phyloP scores from a whole-genome alignment of 306 rosid genomes.

The Cucurbita ficifolia region DNA sequence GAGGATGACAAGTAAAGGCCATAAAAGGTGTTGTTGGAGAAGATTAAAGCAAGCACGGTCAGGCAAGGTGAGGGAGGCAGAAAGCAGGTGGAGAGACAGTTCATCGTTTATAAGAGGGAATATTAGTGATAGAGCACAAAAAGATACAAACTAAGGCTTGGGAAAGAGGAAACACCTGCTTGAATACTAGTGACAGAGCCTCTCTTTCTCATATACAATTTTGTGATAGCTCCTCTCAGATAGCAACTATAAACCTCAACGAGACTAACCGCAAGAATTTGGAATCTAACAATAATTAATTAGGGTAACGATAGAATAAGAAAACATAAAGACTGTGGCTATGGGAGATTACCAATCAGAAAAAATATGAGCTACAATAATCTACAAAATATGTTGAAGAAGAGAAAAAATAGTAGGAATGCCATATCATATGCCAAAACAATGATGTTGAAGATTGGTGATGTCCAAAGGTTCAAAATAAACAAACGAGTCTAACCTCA shows the following conservation, averaged over 20 bases:
- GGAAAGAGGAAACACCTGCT: no score
- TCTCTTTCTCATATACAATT: no score
- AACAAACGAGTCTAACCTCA: slow-evolving; percentile 32
- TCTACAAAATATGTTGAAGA: not conserved
- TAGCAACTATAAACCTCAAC: not conserved
- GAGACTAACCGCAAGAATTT: not conserved
- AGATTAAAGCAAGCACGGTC: no score
- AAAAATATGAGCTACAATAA: not conserved
- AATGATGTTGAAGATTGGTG: not conserved
- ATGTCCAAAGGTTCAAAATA: not conserved
- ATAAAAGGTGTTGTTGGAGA: no score
- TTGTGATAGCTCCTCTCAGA: no score
- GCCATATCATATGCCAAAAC: not conserved
- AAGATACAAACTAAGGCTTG: no score
- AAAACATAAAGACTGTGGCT: not conserved
- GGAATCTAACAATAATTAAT: not conserved
- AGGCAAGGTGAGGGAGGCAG: no score
- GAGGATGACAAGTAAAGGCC: no score
- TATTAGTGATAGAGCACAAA: no score
- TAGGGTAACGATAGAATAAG: not conserved
- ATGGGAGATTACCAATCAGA: not conserved
- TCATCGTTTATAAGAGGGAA: no score
- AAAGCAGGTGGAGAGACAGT: no score
- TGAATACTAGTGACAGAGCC: no score
- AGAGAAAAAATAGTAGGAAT: not conserved